These are phyloP conservation scores for Alnus glutinosa DNA, from an alignment of 306 rosid species.

Conservation along the genomic window DNA sequence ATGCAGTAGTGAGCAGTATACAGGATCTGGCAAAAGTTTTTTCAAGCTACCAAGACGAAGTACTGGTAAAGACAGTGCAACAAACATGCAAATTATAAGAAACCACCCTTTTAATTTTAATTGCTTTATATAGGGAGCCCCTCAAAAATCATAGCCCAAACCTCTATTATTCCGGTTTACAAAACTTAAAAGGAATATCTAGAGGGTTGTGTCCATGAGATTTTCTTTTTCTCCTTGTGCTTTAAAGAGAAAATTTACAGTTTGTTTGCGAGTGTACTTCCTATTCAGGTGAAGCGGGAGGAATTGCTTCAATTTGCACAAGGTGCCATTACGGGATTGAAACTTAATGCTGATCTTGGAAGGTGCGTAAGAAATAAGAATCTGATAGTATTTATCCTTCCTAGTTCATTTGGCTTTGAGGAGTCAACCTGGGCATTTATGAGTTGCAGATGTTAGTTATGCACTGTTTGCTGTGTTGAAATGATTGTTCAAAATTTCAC, in stretches of 20 bases:
- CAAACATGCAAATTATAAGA: slow-evolving; percentile 9
- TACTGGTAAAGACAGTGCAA: slow-evolving; percentile 58
- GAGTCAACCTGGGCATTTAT: background rate
- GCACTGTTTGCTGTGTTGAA: background rate
- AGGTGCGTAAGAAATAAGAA: slow-evolving; percentile 57
- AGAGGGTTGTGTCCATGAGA: too few relatives aligned
- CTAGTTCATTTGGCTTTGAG: slow-evolving; percentile 1
- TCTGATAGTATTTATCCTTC: slow-evolving; percentile 24
- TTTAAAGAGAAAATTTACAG: background rate
- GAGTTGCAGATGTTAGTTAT: background rate
- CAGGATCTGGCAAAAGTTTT: slow-evolving; percentile 87
- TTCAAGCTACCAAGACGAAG: slow-evolving; percentile 90
- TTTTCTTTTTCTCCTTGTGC: background rate
- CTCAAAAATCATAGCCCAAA: too few relatives aligned
- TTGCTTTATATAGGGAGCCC: background rate
- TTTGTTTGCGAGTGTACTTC: slow-evolving; percentile 15
- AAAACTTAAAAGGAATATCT: background rate
- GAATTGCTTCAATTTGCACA: slow-evolving; percentile 99
- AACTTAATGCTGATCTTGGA: slow-evolving; percentile 66
- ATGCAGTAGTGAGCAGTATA: slow-evolving; percentile 92
- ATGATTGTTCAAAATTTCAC: background rate
- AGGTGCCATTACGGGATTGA: slow-evolving; percentile 90
- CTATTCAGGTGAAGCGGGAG: slow-evolving; percentile 87
- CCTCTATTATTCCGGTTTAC: background rate
- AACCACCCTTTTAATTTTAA: background rate